These are phyloP conservation scores for Diplodia corticola DNA, from an alignment of 2,329 filamentous ascomycete species.

Conservation along the genomic window DNA sequence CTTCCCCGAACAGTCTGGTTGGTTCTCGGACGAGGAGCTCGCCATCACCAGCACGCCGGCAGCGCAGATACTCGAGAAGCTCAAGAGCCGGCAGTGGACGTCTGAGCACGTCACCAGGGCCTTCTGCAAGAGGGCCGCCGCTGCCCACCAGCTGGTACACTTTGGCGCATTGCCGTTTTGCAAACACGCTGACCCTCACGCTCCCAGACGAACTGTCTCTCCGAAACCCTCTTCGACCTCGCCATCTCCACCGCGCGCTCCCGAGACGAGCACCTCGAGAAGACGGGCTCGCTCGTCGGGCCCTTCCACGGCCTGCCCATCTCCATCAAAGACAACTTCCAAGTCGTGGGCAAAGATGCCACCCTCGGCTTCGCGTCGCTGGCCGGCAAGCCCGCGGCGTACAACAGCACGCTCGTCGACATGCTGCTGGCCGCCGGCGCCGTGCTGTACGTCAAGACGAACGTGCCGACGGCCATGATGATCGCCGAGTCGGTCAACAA, in stretches of 20 bases:
- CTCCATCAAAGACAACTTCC: slow-evolving; percentile 71
- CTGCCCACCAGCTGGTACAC: slow-evolving; percentile 56
- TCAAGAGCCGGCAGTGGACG: slow-evolving; percentile 49
- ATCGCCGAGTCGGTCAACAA: slow-evolving; percentile 68
- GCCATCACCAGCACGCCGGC: slow-evolving; percentile 51
- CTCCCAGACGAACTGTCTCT: slow-evolving; percentile 60
- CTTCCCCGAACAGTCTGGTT: slow-evolving; percentile 59
- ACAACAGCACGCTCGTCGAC: slow-evolving; percentile 59
- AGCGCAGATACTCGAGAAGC: slow-evolving; percentile 42
- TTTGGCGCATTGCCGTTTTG: background rate
- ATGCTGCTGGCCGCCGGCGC: slow-evolving; percentile 62
- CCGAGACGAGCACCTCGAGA: slow-evolving; percentile 53
- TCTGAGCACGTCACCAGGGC: slow-evolving; percentile 54
- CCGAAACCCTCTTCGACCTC: slow-evolving; percentile 57
- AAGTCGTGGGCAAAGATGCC: slow-evolving; percentile 60
- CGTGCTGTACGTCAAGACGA: slow-evolving; percentile 70
- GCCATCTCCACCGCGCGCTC: slow-evolving; percentile 54
- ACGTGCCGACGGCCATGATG: slow-evolving; percentile 70
- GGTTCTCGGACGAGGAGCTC: slow-evolving; percentile 57
- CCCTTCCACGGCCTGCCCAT: slow-evolving; percentile 68
- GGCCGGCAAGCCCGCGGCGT: slow-evolving; percentile 58
- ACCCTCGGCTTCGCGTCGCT: slow-evolving; percentile 65
- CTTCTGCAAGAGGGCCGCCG: slow-evolving; percentile 57
- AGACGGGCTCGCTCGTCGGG: slow-evolving; percentile 52
- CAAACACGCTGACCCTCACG: background rate